Evolutionary conservation across 176 grass and related monocot species (phyloP), one percentile per base, ranked within the genome.

Genomic region (Carex pumila): DNA sequence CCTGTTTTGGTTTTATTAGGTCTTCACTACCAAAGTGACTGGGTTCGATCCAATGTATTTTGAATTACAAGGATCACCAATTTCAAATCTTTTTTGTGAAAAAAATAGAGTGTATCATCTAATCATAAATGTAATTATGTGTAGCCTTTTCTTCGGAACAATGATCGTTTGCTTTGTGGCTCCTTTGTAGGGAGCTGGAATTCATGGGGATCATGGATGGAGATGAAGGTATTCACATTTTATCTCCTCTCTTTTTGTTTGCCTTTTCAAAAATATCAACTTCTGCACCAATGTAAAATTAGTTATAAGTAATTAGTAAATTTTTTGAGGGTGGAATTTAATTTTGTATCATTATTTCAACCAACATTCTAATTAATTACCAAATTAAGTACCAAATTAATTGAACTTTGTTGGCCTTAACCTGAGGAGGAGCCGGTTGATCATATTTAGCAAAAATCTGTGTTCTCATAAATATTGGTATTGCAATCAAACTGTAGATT

Each of bases 131-230:
- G 58, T 37, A 29, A 56, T 69, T n/a, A 50, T 12, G 9, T 76
- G 70, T 71, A 84, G 81, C 81, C 87, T 60, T 58, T 84, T 65
- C 59, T 84, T 53, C 21, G 80, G 7, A 53, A 47, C 17, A 61
- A 84, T 71, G 87, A 82, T 41, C 72, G 50, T 43, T 56, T 84
- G 1, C 13, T 88, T 10, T 88, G 81, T 12, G 87, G 75, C 45
- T 80, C 87, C n/a, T 88, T 83, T 21, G 56, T 88, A 5, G 83
- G 85, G 53, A 88, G 87, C 75, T 88, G 87, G 87, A 88, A 85
- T 34, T 88, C 83, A 25, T 85, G 83, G 87, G 87, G 83, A 71
- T 49, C 82, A 80, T 85, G 83, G 87, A 81, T 85, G 21, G 83
- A 89, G 37, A 39, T 39, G 37, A 39, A 45, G 50, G 87, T 84